phyloP scores from a whole-genome alignment of 164 flowering plant species.

The Magnolia officinalis region DNA sequence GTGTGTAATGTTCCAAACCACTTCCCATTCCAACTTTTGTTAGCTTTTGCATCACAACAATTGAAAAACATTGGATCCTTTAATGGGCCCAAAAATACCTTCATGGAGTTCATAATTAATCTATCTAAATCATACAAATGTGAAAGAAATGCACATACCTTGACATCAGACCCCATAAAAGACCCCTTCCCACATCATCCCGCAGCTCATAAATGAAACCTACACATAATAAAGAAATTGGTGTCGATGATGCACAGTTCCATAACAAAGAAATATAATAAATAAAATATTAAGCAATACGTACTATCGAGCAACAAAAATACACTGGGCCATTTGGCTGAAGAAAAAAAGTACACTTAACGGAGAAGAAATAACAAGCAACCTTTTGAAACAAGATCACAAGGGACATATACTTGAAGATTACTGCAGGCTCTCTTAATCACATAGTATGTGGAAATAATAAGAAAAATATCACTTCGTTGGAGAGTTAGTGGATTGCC shows the following conservation, averaged over 20 bases:
- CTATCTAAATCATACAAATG: not conserved
- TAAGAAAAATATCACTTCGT: not conserved
- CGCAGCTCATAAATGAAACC: constrained; percentile 67
- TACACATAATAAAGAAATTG: constrained; percentile 15
- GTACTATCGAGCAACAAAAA: not conserved
- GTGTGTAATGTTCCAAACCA: not conserved
- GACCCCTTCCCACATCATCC: constrained; percentile 73
- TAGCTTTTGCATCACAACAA: not conserved
- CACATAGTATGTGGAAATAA: not conserved
- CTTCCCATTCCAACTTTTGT: not conserved
- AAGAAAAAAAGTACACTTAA: not conserved
- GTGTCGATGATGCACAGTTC: not conserved
- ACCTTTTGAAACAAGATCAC: not conserved
- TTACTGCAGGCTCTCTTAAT: not conserved
- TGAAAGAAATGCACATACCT: constrained; percentile 37
- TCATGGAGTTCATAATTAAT: not conserved
- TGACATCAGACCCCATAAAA: constrained; percentile 79
- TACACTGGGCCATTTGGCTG: not conserved
- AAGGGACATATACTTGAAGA: not conserved
- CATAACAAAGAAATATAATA: not conserved
- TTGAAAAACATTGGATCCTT: not conserved
- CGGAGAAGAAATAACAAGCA: not conserved
- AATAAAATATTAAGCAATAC: not conserved
- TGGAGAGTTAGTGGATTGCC: not conserved
- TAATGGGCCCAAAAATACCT: not conserved